Evolutionary conservation across 768 basidiomycete species (phyloP).

Genomic region (Lactarius indigo): DNA sequence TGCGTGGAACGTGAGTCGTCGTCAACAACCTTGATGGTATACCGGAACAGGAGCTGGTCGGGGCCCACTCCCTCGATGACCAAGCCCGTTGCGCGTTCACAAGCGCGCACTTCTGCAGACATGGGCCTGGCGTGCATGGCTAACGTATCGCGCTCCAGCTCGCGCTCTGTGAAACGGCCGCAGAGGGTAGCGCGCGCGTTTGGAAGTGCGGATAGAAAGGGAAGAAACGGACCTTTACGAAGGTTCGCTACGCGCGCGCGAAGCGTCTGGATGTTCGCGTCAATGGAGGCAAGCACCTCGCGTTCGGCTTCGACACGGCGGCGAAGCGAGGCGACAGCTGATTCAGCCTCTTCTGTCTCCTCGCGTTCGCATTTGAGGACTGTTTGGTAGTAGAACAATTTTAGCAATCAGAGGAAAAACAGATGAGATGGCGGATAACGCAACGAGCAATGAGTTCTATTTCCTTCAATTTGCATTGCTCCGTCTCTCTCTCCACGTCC

Average conservation of each 20-base stretch:
- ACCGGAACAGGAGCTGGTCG: slow-evolving; percentile 70
- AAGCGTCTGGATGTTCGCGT: slow-evolving; percentile 71
- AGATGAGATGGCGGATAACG: background rate
- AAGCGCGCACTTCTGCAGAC: slow-evolving; percentile 51
- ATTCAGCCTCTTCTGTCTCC: slow-evolving; percentile 57
- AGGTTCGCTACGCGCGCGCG: slow-evolving; percentile 58
- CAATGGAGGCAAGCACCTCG: slow-evolving; percentile 56
- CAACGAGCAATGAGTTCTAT: slow-evolving; percentile 73
- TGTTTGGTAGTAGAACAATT: background rate
- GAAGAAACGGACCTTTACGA: slow-evolving; percentile 54
- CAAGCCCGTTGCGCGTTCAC: slow-evolving; percentile 47
- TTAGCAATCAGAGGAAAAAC: background rate
- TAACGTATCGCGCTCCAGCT: slow-evolving; percentile 58
- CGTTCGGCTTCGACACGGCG: slow-evolving; percentile 62
- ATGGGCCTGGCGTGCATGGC: slow-evolving; percentile 49
- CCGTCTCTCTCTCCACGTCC: slow-evolving; percentile 39
- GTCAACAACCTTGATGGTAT: slow-evolving; percentile 33
- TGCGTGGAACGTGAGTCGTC: slow-evolving; percentile 7
- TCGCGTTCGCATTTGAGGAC: slow-evolving; percentile 61
- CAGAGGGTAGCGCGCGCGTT: background rate
- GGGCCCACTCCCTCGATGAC: slow-evolving; percentile 74
- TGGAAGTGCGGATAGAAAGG: no score
- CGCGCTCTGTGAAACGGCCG: slow-evolving; percentile 49
- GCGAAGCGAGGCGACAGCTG: slow-evolving; percentile 54
- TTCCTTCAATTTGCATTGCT: slow-evolving; percentile 49